Base-by-base conservation (phyloP, 2,329 filamentous ascomycete genomes). In the Lachnum nothofagi region DNA sequence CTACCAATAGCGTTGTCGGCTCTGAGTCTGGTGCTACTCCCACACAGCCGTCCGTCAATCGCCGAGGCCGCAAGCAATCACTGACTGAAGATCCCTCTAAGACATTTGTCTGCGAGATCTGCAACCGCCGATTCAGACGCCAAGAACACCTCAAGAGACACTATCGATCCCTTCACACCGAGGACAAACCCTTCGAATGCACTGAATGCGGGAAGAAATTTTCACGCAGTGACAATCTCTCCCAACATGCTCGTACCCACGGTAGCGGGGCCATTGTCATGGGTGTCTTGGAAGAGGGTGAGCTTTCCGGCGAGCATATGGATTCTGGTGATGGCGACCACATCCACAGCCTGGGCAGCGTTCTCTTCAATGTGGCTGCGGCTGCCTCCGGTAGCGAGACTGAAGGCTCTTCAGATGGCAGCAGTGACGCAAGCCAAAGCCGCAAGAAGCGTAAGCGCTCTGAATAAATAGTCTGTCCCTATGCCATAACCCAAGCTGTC, bases 81-180 rank as follows among this genome's bases (percentile, higher is more conserved):
- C 72, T 97, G 61, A 97, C 93, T 4, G 93, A 97, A 65, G 93
- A 98, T 64, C 93, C 93, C 1, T 94, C 89, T 64, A 98, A 98
- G 83, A 96, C 91, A 0, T 98, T 97, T 57, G 88, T 95, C 52
- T 98, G 93, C 74, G 90, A 91, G 48, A 80, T 96, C 19, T 98
- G 93, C 83, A 91, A 89, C 64, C 90, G 93, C 57, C 88, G 93
- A 53, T 98, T 98, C 85, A 87, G 93, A 55, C 88, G 93, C 55
- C 93, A 98, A 72, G 93, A 98, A 71, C 93, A 98, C 66, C 82
- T 98, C 52, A 98, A 98, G 83, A 88, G 93, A 55, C 93, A 98
- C 76, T 95, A 95, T 77, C 85, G 93, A 61, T 97, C 93, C 50
- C 88, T 98, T 41, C 93, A 98, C 77, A 98, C 93, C 1, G 86